Evolutionary conservation across 352 stramenopile genomes (phyloP), one percentile per base, ranked within the genome.

Genomic region (Globisporangium rhizosaccharum): DNA sequence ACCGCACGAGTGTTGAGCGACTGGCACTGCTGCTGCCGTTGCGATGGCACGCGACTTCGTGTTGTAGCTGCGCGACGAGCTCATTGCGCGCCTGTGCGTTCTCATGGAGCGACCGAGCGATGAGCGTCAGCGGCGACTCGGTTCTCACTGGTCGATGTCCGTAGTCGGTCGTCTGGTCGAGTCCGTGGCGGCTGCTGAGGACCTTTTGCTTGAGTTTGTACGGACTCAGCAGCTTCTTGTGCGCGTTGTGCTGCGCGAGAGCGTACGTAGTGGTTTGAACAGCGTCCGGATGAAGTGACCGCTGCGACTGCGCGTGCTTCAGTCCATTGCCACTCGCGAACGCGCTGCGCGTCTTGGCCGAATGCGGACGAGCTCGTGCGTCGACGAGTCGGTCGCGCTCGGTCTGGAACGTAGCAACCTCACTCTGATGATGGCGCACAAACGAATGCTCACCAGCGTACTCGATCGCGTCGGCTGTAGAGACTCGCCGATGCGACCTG

Each of bases 121-220:
- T 70, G 30, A 90, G 65, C 47, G 56, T 2, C 26, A 70, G 30
- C 2, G 69, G 61, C 6, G 60, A 64, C 6, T 63, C 47, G 51
- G 5, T 25, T 51, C 45, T 0, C 14, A n/a, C 28, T 41, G 14
- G 1, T 53, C 37, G 41, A 39, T 15, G 11, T 42, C 15, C 26
- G 15, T 52, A 23, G 62, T 23, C 25, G 37, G 41, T n/a, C 17
- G 28, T 42, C 26, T 18, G 14, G 8, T 49, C 26, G 28, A 48
- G 25, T 14, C 15, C 18, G 20, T 52, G 60, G 20, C 76, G 69
- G 41, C 53, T 85, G 54, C 68, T 80, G 25, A 84, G 52, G 36
- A 89, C 73, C 14, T 73, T 70, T 46, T 88, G 73, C 56, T 88
- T 87, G 33, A 88, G 62, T 56, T 87, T 85, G 67, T 78, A 85